Conservation (phyloP, 768 basidiomycete species). For the Phlebiopsis flavidoalba region DNA sequence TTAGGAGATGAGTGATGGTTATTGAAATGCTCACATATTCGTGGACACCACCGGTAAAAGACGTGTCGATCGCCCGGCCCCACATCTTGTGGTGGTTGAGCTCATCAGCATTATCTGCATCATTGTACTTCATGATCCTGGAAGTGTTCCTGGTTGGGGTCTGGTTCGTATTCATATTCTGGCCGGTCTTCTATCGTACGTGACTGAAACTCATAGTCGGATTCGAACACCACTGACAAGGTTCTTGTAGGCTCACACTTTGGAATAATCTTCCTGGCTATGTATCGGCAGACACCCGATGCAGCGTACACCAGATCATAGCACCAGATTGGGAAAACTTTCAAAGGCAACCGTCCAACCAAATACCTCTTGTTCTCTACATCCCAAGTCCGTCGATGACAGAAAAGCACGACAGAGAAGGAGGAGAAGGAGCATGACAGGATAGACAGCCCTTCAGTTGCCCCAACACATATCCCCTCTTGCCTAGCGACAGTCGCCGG, state of each 20-base stretch:
- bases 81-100: constrained; percentile 86
- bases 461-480: constrained; percentile 63
- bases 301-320: constrained; percentile 70
- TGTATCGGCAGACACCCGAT: constrained; percentile 78
- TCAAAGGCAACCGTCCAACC: constrained; percentile 66
- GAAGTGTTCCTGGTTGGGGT: constrained; percentile 72
- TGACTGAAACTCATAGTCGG: constrained; percentile 32
- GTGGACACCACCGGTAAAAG: constrained; percentile 70
- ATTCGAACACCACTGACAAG: background rate
- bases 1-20: constrained; percentile 83
- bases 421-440: constrained; percentile 6
- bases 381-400: constrained; percentile 75
- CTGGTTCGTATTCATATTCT: constrained; percentile 73
- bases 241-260: constrained; percentile 47
- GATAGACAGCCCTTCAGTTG: constrained; percentile 39
- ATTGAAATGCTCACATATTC: constrained; percentile 71
- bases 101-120: constrained; percentile 75
- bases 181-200: constrained; percentile 76
- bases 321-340: constrained; percentile 74
- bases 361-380: constrained; percentile 80
- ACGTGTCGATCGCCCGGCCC: constrained; percentile 69
- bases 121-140: constrained; percentile 67
- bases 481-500: constrained; percentile 22
- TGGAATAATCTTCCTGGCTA: constrained; percentile 76
- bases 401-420: constrained; percentile 17